Percentiles rank a stretch among this genome's conserved stretches.
phyloP scores from a whole-genome alignment of 2,329 filamentous ascomycete genomes.

The Dactylellina haptotyla region DNA sequence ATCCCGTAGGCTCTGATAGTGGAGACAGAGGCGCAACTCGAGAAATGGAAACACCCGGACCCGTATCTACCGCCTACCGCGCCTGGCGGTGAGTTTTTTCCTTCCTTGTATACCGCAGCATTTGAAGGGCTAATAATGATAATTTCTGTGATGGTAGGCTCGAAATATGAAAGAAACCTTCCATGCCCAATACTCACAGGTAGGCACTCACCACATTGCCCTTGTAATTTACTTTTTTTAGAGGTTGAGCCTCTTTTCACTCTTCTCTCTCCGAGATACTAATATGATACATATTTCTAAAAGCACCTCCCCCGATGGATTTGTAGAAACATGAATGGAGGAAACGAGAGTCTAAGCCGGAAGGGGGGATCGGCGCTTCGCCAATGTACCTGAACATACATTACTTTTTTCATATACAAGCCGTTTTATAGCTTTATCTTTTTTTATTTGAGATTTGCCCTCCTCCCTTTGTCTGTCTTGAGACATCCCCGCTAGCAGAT shows the following conservation, averaged over 20 bases:
- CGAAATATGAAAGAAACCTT: slow-evolving; percentile 95
- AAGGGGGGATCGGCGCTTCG: no score
- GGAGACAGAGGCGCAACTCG: slow-evolving; percentile 86
- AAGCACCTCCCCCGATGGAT: slow-evolving; percentile 14
- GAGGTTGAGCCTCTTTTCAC: no score
- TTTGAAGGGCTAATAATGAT: not conserved
- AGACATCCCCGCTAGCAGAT: no score
- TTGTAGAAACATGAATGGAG: no score
- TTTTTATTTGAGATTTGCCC: no score
- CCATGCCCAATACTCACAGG: slow-evolving; percentile 81
- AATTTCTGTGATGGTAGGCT: slow-evolving; percentile 68
- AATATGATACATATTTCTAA: not conserved
- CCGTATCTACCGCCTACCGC: slow-evolving; percentile 89
- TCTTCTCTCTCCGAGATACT: not conserved
- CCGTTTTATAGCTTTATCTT: no score
- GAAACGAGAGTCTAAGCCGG: no score
- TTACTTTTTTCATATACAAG: no score
- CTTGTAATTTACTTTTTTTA: no score
- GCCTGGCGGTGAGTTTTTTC: slow-evolving; percentile 77
- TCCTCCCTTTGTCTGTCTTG: no score
- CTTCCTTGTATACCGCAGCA: not conserved
- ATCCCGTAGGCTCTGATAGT: slow-evolving; percentile 76
- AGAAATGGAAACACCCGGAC: slow-evolving; percentile 98
- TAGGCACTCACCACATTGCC: no score
- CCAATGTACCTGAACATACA: no score